Evolutionary conservation across 1,284 basidiomycete species (phyloP), one percentile per base, ranked within the genome.

Genomic region (Ustilago bromivora): DNA sequence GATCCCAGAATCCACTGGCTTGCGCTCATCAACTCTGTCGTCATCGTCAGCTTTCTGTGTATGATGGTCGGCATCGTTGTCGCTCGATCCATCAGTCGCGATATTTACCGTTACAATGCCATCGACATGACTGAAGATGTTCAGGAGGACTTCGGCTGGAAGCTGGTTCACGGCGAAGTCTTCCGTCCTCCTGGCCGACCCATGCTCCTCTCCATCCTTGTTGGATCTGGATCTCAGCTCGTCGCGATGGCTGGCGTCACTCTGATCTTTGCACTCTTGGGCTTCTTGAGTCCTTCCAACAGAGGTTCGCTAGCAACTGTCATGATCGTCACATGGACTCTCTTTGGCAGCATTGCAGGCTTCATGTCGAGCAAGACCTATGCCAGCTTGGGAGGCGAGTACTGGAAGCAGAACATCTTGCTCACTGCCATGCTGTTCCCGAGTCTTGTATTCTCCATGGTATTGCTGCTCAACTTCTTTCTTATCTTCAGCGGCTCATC

Each of bases 61-160:
- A 90, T 85, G 53, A 83, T 98, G 94, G 96, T 98, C 43, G 92
- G 91, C 53, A 93, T 96, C 91, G 92, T 98, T 69, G 90, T 99
- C 19, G 88, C 92, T 71, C 91, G 95, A 61, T 95, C 92, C 41
- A 92, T 98, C 52, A 91, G 92, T 43, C 92, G 94, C 84, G 96
- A 99, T 88, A 96, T 98, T 73, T 91, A 91, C 61, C 91, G 95
- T n/a, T 99, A 98, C 88, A 97, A 98, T 83, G 93, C 94, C 9
- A 93, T 96, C 77, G 96, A 98, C 86, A 88, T 96, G 38, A 93
- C 92, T 79, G 96, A 98, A 86, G 95, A 98, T 81, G 93, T 98
- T 0, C 95, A 97, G 88, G 95, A 98, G 52, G 96, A 99, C 83
- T 98, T 93, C 89, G 96, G 96, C 4, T 99, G 96, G 96, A 98